Percentiles rank a stretch among this genome's conserved stretches.
Evolutionary conservation across 495 filamentous ascomycete species (phyloP).

Genomic region (Penicillium riverlandense): DNA sequence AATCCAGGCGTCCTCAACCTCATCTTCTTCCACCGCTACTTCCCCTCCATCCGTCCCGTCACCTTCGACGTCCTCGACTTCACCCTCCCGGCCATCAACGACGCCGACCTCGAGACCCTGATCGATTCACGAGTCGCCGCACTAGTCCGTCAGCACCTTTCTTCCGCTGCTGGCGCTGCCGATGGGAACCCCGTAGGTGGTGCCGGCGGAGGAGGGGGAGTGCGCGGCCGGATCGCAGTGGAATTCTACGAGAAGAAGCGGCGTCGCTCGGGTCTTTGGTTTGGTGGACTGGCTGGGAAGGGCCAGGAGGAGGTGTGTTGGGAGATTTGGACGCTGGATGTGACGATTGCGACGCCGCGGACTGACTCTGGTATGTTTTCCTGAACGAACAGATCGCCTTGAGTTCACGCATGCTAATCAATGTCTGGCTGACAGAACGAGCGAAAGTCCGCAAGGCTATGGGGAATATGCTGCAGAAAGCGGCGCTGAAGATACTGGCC

Average conservation of each 20-base stretch:
- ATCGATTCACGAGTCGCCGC: constrained; percentile 80
- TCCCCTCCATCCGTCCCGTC: constrained; percentile 74
- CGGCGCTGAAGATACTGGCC: constrained; percentile 79
- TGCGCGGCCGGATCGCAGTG: constrained; percentile 74
- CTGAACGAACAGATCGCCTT: too few species aligned
- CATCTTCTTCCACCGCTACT: constrained; percentile 98
- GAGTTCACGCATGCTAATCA: constrained; percentile 1
- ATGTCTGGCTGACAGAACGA: constrained; percentile 49
- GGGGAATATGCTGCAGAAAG: constrained; percentile 76
- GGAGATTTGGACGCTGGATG: constrained; percentile 91
- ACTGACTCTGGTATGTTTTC: constrained; percentile 70
- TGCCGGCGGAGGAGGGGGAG: constrained; percentile 31
- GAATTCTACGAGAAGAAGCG: constrained; percentile 94
- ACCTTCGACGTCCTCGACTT: constrained; percentile 88
- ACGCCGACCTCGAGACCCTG: constrained; percentile 80
- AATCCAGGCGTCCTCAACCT: constrained; percentile 80
- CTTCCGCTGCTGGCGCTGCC: constrained; percentile 38
- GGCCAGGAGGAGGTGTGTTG: constrained; percentile 90
- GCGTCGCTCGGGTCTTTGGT: constrained; percentile 66
- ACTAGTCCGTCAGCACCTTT: constrained; percentile 57
- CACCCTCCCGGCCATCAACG: constrained; percentile 81
- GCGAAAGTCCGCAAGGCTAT: constrained; percentile 82
- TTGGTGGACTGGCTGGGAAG: constrained; percentile 48
- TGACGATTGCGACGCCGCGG: constrained; percentile 79
- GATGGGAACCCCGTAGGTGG: constrained; percentile 27